phyloP scores from a whole-genome alignment of 495 filamentous ascomycete species.

The Copromyces sp. region DNA sequence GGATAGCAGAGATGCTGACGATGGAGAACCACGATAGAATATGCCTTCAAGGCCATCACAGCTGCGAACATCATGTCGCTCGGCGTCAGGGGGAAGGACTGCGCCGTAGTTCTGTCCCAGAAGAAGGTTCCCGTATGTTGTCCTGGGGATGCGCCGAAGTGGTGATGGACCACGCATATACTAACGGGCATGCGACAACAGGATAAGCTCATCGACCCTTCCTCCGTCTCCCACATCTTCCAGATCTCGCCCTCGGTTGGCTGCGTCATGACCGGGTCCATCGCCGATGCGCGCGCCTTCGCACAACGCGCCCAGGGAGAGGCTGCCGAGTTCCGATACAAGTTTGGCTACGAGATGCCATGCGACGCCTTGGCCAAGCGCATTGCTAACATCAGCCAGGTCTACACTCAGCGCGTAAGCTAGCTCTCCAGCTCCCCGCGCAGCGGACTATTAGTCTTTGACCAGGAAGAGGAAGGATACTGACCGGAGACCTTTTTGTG shows the following conservation, averaged over 20 bases:
- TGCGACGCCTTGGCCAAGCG: slow-evolving; percentile 93
- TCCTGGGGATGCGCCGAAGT: neutral
- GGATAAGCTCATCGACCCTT: slow-evolving; percentile 98
- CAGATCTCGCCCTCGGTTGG: slow-evolving; percentile 91
- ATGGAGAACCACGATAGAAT: slow-evolving; percentile 50
- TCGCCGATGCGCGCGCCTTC: slow-evolving; percentile 89
- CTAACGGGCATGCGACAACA: slow-evolving; percentile 32
- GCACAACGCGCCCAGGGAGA: slow-evolving; percentile 88
- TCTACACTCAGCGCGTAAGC: slow-evolving; percentile 91
- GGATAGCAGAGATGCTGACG: slow-evolving; percentile 20
- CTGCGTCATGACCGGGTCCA: slow-evolving; percentile 97
- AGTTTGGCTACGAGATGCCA: slow-evolving; percentile 98
- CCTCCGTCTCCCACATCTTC: slow-evolving; percentile 96
- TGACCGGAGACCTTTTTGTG: slow-evolving; percentile 2
- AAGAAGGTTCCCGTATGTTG: slow-evolving; percentile 94
- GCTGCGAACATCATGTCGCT: slow-evolving; percentile 97
- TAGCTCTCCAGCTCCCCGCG: neutral
- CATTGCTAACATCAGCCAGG: slow-evolving; percentile 96
- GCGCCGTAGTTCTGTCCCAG: slow-evolving; percentile 93
- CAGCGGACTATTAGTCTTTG: neutral
- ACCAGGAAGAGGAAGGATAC: slow-evolving; percentile 2
- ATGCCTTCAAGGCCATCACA: slow-evolving; percentile 99
- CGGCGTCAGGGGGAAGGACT: slow-evolving; percentile 90
- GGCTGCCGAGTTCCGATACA: slow-evolving; percentile 96
- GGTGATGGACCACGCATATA: neutral